These are phyloP conservation scores for Russula emetica DNA, from an alignment of 768 basidiomycete genomes.

Conservation along the genomic window DNA sequence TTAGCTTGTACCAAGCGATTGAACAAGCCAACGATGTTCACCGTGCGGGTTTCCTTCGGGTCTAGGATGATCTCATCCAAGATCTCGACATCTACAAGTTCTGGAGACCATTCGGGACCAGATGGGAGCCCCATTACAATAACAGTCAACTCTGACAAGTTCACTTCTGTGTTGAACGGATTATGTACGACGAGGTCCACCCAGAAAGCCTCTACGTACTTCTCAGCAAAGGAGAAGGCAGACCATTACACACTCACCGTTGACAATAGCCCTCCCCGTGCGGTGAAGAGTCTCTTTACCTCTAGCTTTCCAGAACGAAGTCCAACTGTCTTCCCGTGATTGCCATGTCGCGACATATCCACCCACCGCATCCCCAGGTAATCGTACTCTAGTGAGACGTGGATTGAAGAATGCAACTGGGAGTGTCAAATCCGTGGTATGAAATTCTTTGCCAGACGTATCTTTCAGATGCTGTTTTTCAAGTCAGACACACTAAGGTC, in stretches of 20 bases:
- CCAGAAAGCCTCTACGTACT: conserved; percentile 63
- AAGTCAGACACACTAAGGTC: conserved; percentile 6
- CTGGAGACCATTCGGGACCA: conserved; percentile 35
- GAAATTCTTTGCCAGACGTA: conserved; percentile 46
- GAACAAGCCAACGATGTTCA: conserved; percentile 35
- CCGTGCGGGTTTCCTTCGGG: conserved; percentile 61
- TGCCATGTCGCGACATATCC: conserved; percentile 54
- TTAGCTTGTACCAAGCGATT: conserved; percentile 6
- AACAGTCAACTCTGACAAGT: conserved; percentile 57
- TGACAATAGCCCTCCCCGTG: conserved; percentile 56
- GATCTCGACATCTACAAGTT: conserved; percentile 53
- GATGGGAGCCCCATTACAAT: conserved; percentile 42
- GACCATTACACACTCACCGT: conserved; percentile 43
- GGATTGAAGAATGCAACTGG: conserved; percentile 65
- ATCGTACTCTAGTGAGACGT: conserved; percentile 52
- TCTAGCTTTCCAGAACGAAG: conserved; percentile 48
- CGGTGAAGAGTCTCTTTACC: conserved; percentile 54
- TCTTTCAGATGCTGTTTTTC: conserved; percentile 62
- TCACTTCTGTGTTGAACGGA: conserved; percentile 71
- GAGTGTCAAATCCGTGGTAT: conserved; percentile 48
- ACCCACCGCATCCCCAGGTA: conserved; percentile 47
- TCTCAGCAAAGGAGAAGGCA: conserved; percentile 15
- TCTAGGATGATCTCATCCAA: conserved; percentile 59
- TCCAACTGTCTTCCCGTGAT: conserved; percentile 63
- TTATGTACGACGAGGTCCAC: conserved; percentile 67